A percentile compares a stretch with the other conserved stretches of the same genome.
Evolutionary conservation across 768 basidiomycete species (phyloP).

Genomic region (Kwoniella dendrophila): DNA sequence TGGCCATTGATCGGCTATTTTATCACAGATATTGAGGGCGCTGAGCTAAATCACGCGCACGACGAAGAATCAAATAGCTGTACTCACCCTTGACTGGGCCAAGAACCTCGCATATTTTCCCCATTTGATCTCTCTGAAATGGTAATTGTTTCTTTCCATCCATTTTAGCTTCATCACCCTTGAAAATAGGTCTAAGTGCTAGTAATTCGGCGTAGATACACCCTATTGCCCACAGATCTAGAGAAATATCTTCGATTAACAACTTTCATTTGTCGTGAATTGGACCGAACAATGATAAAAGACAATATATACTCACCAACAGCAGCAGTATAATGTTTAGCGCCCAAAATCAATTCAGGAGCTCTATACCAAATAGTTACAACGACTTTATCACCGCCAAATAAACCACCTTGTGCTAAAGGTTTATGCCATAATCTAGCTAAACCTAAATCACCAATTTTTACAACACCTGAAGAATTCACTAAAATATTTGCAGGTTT

Average conservation of each 20-base stretch:
- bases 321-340: conserved; percentile 95
- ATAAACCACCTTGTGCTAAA: conserved; percentile 72
- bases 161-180: conserved; percentile 97
- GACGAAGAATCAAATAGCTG: not conserved
- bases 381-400: conserved; percentile 94
- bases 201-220: conserved; percentile 97
- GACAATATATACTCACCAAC: conserved; percentile 58
- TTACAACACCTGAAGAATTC: conserved; percentile 81
- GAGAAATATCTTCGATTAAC: not conserved
- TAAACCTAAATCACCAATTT: conserved; percentile 97
- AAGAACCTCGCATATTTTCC: conserved; percentile 93
- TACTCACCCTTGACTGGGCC: conserved; percentile 80
- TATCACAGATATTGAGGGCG: not conserved
- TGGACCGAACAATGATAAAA: not conserved
- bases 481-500: conserved; percentile 99
- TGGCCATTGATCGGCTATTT: conserved; percentile 81
- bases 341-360: conserved; percentile 92
- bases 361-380: conserved; percentile 99
- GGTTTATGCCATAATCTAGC: conserved; percentile 90
- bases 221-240: conserved; percentile 94
- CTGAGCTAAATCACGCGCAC: conserved; percentile 4
- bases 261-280: not conserved
- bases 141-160: conserved; percentile 91
- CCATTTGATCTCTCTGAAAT: conserved; percentile 91
- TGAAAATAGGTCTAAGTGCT: conserved; percentile 93